A percentile compares a stretch with the other conserved stretches of the same genome.
Conservation (phyloP, 352 stramenopile species). For the Globisporangium irregulare region DNA sequence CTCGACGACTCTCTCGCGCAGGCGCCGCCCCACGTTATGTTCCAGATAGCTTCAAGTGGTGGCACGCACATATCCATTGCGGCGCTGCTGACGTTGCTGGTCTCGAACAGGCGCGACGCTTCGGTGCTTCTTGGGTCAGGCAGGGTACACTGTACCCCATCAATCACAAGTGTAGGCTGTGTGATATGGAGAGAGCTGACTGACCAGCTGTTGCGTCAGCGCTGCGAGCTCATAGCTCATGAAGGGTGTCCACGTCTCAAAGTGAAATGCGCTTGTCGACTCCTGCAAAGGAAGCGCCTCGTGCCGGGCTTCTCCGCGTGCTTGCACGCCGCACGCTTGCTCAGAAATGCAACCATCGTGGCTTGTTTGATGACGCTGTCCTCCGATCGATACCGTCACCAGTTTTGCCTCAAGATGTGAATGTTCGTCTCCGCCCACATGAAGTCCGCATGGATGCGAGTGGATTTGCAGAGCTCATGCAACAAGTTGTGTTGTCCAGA, state of each 20-base stretch:
- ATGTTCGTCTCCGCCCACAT: too few species aligned
- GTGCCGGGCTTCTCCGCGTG: neutral
- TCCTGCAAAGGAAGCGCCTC: neutral
- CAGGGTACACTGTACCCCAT: neutral
- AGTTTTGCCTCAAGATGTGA: too few species aligned
- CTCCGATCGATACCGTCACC: too few species aligned
- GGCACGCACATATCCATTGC: neutral
- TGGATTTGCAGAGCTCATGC: too few species aligned
- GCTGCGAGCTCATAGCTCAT: neutral
- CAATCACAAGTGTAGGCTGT: neutral
- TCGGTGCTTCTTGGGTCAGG: neutral
- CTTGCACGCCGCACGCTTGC: neutral
- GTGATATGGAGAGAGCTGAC: neutral
- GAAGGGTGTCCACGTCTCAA: neutral
- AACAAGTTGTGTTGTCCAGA: too few species aligned
- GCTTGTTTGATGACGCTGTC: too few species aligned
- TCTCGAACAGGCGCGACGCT: slow-evolving; percentile 9
- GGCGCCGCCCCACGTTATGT: neutral
- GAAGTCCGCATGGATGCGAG: too few species aligned
- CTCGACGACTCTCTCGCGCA: neutral
- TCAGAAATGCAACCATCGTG: neutral
- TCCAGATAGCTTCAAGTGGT: neutral
- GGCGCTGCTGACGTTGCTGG: neutral
- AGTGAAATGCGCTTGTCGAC: neutral
- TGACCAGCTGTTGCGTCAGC: neutral